Evolutionary conservation across 495 filamentous ascomycete species (phyloP), one percentile per base, ranked within the genome.

Genomic region (Penicillium simplicissimum): DNA sequence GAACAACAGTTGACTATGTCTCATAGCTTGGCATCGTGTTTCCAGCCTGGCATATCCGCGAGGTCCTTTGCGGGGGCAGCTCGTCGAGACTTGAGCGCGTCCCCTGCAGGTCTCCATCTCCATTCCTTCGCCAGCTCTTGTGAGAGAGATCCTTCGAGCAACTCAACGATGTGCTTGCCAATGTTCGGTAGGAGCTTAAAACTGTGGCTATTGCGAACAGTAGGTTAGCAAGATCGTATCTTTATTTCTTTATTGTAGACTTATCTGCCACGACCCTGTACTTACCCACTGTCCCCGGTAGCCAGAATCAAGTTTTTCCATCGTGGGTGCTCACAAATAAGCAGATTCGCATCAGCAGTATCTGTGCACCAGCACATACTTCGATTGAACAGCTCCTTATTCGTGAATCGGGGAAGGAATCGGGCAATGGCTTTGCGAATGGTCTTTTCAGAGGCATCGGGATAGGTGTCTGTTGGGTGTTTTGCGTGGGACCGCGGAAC

Each of bases 281-380:
- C 63, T 60, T 54, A 65, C 66, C 63, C 65, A 40, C 65, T 67
- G 36, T 67, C 65, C 4, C 65, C 65, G 0, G 65, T 67, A 17
- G 65, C 65, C 45, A 67, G 14, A 13, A 67, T 64, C 34, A 67
- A 65, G 23, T 65, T 62, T 34, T 62, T 64, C 65, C 65, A 67
- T 19, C 35, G 52, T 1, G 76, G 76, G 54, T 77, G 76, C 28
- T 67, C 59, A 57, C 76, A 76, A 53, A 82, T 78, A 7, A 82
- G 53, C 56, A 79, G 75, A 52, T 71, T 70, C 2, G 78, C 73
- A 60, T 83, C 76, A 1, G 75, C 69, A 21, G 81, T 83, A 67
- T 83, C 80, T 0, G 79, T 77, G 51, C 79, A 79, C 81, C 79
- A 83, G 67, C 79, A 82, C 43, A 83, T 78, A 17, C 75, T 56